Conservation (phyloP, 257 asterid species). For the Vinca minor region DNA sequence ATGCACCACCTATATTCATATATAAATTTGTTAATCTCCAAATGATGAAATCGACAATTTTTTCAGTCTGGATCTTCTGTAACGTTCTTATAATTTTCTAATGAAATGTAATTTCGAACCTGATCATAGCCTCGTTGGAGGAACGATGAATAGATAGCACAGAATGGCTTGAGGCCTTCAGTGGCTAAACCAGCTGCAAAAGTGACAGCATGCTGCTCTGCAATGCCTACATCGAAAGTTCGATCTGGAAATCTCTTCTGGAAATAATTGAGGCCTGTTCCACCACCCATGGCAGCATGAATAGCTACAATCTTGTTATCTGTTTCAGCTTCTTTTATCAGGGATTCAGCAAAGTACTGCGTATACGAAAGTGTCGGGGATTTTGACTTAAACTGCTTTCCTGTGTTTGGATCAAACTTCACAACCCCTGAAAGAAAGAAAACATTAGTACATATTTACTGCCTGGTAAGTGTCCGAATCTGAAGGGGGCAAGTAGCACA, state of each 20-base stretch:
- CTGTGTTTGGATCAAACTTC: constrained; percentile 65
- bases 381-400: constrained; percentile 35
- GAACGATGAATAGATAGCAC: constrained; percentile 70
- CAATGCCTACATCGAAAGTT: constrained; percentile 76
- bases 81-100: no score
- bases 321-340: constrained; percentile 63
- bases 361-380: constrained; percentile 58
- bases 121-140: constrained; percentile 77
- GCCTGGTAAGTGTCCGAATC: no score
- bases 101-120: constrained; percentile 20
- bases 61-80: no score
- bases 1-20: constrained; percentile 50
- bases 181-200: constrained; percentile 81
- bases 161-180: constrained; percentile 80
- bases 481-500: no score
- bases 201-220: constrained; percentile 83
- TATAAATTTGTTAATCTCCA: not conserved
- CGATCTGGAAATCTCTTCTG: constrained; percentile 57
- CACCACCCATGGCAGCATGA: constrained; percentile 93
- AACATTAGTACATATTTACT: not conserved
- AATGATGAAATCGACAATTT: not conserved
- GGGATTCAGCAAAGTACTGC: constrained; percentile 67
- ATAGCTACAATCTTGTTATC: constrained; percentile 56
- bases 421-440: constrained; percentile 46
- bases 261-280: constrained; percentile 66